Percentiles rank a stretch among this genome's conserved stretches.
phyloP scores from a whole-genome alignment of 139 green algal species.

The Chlamydomonas sphaeroides region DNA sequence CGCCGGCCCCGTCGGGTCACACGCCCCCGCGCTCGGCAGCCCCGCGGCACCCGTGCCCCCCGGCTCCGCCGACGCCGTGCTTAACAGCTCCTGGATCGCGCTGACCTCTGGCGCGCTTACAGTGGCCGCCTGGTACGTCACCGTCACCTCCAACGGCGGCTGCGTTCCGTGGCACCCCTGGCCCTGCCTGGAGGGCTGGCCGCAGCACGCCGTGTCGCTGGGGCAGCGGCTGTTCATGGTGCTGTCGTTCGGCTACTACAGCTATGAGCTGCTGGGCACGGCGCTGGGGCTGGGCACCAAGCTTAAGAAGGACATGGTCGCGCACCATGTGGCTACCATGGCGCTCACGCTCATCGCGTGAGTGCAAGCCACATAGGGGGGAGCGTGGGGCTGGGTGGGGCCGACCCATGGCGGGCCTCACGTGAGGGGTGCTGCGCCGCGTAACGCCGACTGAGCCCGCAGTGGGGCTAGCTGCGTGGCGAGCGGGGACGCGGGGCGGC shows the following conservation, averaged over 20 bases:
- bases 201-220: conserved; percentile 22
- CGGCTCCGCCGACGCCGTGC: background rate
- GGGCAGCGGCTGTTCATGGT: conserved; percentile 44
- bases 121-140: conserved; percentile 26
- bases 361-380: background rate
- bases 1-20: too few relatives aligned
- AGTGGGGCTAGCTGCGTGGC: too few relatives aligned
- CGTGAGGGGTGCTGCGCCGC: too few relatives aligned
- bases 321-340: conserved; percentile 65
- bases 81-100: conserved; percentile 40
- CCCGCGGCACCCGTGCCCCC: conserved; percentile 28
- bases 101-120: conserved; percentile 3
- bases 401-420: background rate
- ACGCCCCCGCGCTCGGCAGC: too few relatives aligned
- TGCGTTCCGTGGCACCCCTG: conserved; percentile 50
- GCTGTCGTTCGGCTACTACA: conserved; percentile 55
- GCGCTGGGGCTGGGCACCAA: conserved; percentile 45
- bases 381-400: background rate
- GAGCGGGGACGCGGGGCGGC: too few relatives aligned
- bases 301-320: conserved; percentile 61
- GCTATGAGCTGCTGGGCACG: conserved; percentile 61
- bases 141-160: conserved; percentile 18
- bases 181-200: conserved; percentile 49
- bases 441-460: too few relatives aligned
- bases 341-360: conserved; percentile 48